Conservation (phyloP, 768 basidiomycete genomes). For the Leccinum olivaceopallidum region DNA sequence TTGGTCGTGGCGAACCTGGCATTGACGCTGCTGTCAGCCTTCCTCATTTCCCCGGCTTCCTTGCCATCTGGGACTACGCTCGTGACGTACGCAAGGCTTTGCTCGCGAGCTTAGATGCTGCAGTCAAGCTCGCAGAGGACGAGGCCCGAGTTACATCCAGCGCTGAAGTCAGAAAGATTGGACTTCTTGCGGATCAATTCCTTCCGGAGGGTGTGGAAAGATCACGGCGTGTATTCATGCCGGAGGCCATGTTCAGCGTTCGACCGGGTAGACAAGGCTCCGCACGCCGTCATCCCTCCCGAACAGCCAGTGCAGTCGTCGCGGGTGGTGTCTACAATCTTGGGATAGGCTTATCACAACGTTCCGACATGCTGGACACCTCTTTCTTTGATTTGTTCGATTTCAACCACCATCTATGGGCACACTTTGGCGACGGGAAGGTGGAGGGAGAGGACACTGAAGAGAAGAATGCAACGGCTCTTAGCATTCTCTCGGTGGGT, state of each 20-base stretch:
- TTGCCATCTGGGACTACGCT: slow-evolving; percentile 85
- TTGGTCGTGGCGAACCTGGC: slow-evolving; percentile 74
- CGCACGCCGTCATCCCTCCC: slow-evolving; percentile 37
- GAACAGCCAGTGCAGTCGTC: slow-evolving; percentile 52
- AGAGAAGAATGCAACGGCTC: slow-evolving; percentile 54
- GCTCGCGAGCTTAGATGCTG: slow-evolving; percentile 78
- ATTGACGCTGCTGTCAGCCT: slow-evolving; percentile 52
- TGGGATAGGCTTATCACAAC: slow-evolving; percentile 78
- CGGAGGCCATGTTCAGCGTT: slow-evolving; percentile 94
- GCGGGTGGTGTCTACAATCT: slow-evolving; percentile 80
- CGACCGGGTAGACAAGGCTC: slow-evolving; percentile 42
- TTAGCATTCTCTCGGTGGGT: slow-evolving; percentile 73
- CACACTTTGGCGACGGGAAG: slow-evolving; percentile 61
- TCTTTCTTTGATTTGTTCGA: slow-evolving; percentile 86
- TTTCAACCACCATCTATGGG: slow-evolving; percentile 73
- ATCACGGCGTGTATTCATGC: slow-evolving; percentile 83
- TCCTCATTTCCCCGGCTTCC: slow-evolving; percentile 81
- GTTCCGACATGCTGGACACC: slow-evolving; percentile 76
- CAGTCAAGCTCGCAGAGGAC: slow-evolving; percentile 78
- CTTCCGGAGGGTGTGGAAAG: slow-evolving; percentile 83
- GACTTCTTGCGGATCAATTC: slow-evolving; percentile 69
- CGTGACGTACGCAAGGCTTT: slow-evolving; percentile 74
- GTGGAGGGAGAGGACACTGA: slow-evolving; percentile 32
- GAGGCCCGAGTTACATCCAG: slow-evolving; percentile 73
- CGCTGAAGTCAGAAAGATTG: slow-evolving; percentile 64